These are phyloP conservation scores for Begonia fuchsioides DNA, from an alignment of 306 rosid genomes.

Conservation along the genomic window DNA sequence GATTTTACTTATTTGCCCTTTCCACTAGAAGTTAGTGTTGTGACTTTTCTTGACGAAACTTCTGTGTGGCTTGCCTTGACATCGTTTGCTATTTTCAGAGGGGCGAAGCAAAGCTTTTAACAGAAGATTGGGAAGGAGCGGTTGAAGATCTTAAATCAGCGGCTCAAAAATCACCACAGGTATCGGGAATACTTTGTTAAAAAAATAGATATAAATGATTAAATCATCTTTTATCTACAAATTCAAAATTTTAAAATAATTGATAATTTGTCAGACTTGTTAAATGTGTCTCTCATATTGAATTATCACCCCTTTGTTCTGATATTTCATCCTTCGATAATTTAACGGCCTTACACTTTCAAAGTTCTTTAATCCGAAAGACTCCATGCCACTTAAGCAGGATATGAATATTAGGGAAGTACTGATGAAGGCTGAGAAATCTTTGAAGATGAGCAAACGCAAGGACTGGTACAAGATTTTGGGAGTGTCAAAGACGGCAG, in stretches of 20 bases:
- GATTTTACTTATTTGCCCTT: neutral
- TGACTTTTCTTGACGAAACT: neutral
- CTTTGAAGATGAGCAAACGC: constrained; percentile 94
- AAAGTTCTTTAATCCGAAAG: too few species aligned
- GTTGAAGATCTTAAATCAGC: too few species aligned
- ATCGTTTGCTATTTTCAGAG: constrained; percentile 37
- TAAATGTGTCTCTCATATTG: neutral
- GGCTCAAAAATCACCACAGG: too few species aligned
- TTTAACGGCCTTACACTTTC: too few species aligned
- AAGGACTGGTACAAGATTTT: constrained; percentile 91
- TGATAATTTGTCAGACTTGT: too few species aligned
- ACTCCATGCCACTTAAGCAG: constrained; percentile 24
- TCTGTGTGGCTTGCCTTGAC: neutral
- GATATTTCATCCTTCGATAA: too few species aligned
- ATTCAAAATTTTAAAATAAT: too few species aligned
- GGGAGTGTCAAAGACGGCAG: constrained; percentile 70
- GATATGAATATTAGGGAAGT: constrained; percentile 84
- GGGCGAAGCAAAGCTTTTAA: constrained; percentile 92
- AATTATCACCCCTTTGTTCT: too few species aligned
- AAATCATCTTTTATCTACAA: too few species aligned
- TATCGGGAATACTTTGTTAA: too few species aligned
- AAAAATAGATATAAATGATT: too few species aligned
- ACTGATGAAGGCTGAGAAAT: constrained; percentile 80
- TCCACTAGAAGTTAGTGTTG: neutral
- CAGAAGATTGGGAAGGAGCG: constrained; percentile 97